Base-by-base conservation (phyloP, 495 filamentous ascomycete genomes). In the Xylona heveae region DNA sequence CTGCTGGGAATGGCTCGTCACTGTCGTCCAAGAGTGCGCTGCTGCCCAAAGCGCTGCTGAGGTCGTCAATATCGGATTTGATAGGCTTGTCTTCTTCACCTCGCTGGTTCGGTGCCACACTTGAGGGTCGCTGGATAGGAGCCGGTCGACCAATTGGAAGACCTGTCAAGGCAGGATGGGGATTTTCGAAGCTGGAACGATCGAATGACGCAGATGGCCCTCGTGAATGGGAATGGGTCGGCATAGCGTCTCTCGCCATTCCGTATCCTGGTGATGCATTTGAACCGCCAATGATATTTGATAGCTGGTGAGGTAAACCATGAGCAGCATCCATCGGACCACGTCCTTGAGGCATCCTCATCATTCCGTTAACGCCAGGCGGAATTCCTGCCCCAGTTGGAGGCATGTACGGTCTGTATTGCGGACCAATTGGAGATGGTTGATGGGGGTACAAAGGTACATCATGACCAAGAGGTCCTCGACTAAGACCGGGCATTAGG, bases 1-100 rank as follows among this genome's bases (percentile, higher is more conserved):
- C 52, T 7, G 55, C 51, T 12, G 57, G 41, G 30, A 60, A 49
- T 16, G 61, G 52, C 30, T 61, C 63, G 36, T 81, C 70, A 12
- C 59, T 64, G 42, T 90, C 84, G 42, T 90, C 84, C 23, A 94
- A 59, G n/a, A 97, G 57, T 6, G 84, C 85, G 48, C 75, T 83
- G 52, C 85, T 93, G 6, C 88, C 90, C n/a, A 97, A 63, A 46
- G 84, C 80, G 30, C 71, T 64, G 35, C 68, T 78, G 28, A 90
- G 55, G 33, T 83, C 69, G 34, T 93, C 81, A 22, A 78, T 43
- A 34, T 77, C 65, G 9, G 41, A 40, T 33, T 51, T 56, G 3
- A 42, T 36, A 19, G 46, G 53, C 27, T 52, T 57, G 24, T 56
- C 49, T 14, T 62, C 57, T 26, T 59, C 55, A 16, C 50, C 54